Base-by-base conservation (phyloP, 768 basidiomycete genomes). In the Tricholoma flavovirens region DNA sequence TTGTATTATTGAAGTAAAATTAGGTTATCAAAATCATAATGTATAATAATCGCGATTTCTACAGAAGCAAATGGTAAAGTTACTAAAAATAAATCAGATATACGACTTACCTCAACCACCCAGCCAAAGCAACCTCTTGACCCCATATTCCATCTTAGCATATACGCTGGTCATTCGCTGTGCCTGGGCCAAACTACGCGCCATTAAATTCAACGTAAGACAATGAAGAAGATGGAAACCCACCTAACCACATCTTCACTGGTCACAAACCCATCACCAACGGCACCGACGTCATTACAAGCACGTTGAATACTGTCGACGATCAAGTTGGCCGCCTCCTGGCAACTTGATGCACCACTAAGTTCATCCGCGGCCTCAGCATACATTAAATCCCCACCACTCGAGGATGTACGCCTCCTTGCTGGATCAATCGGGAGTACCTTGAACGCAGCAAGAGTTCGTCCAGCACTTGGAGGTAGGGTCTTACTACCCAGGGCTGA, bases 61-160 rank as follows among this genome's bases (percentile, higher is more conserved):
- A 36, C 5, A 36, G 12, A 14, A 5, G 2, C 11, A 11, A 33
- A 33, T 33, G 33, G 10, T 14, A 10, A 33, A 33, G 33, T 33
- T 14, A 14, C 12, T 4, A 14, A 14, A 15, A 36, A 36, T 0
- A 14, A 36, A 15, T 36, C 35, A 36, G 35, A 19, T 45, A 21
- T 8, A 12, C 43, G 24, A 45, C 43, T 21, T n/a, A 17, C 21
- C 4, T 71, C 59, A 90, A 60, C 87, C 80, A 49, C 91, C 90
- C 49, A 96, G 71, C 93, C 93, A 96, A 57, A 96, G 71, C 66
- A 96, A 73, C 60, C 93, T 77, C 77, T 95, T 98, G 51, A 97
- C 78, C 0, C 90, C 91, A 68, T 96, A 93, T 66, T 97, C 94
- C 83, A 96, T 88, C 73, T 93, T 93, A 12, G 93, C 83, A 68